These are phyloP conservation scores for Phyllosticta citriasiana DNA, from an alignment of 2,329 filamentous ascomycete species.

Conservation along the genomic window DNA sequence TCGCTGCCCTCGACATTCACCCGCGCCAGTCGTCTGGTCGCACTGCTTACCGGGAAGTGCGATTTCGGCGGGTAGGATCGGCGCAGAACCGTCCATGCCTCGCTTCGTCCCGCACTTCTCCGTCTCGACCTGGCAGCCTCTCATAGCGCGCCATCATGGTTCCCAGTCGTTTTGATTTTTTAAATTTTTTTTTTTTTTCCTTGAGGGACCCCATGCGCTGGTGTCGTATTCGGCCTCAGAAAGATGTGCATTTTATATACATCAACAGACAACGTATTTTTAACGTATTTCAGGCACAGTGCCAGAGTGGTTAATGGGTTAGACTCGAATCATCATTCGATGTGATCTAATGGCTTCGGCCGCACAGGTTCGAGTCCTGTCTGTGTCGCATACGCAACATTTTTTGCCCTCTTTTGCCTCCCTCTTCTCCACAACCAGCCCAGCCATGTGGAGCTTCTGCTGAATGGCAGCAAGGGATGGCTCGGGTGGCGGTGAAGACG, in stretches of 20 bases:
- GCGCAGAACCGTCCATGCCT: neutral
- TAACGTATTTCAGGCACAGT: constrained; percentile 5
- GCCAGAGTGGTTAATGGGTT: constrained; percentile 16
- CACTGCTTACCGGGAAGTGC: neutral
- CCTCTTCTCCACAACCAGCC: neutral
- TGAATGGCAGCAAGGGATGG: neutral
- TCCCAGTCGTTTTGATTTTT: neutral
- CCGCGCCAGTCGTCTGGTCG: neutral
- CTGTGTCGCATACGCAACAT: constrained; percentile 5
- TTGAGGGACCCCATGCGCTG: too few species aligned
- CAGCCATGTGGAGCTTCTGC: neutral
- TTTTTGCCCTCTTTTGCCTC: neutral
- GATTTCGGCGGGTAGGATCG: neutral
- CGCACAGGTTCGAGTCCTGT: constrained; percentile 15
- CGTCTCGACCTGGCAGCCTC: neutral
- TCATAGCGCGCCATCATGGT: neutral
- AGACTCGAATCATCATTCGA: constrained; percentile 11
- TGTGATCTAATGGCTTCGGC: constrained; percentile 14
- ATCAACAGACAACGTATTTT: too few species aligned
- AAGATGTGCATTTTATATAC: too few species aligned
- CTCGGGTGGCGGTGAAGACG: neutral
- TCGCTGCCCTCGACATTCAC: neutral
- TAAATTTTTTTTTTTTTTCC: neutral
- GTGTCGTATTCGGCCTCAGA: too few species aligned
- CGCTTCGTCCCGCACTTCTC: neutral